Evolutionary conservation across 2,329 filamentous ascomycete species (phyloP), one percentile per base, ranked within the genome.

Genomic region (Magnaporthales sp.): DNA sequence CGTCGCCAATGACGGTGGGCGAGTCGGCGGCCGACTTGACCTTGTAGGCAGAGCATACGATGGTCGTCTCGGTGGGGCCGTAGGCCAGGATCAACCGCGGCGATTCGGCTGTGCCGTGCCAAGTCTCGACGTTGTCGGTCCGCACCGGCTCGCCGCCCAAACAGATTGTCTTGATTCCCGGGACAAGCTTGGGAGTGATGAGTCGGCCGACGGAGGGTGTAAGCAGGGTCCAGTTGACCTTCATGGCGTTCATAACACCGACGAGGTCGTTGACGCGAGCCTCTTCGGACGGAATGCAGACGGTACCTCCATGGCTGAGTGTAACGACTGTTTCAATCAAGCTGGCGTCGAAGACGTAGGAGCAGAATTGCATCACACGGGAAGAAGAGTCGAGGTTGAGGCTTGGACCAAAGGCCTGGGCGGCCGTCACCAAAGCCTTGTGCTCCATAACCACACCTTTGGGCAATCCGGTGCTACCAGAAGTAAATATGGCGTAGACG

Each of bases 401-500:
- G 62, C 68, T 69, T 51, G 67, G 38, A 24, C 69, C 71, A 54
- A 71, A 69, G 13, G 68, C 67, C 8, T 67, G 46, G 2, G 64
- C 68, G 15, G 73, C 72, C 1, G 73, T 72, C 63, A 70, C 70
- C 27, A 74, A 68, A 1, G 70, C 68, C 30, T 51, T 66, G 65
- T 76, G 75, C 65, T 72, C 70, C 60, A 75, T 70, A 30, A 83
- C 76, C 19, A 83, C 81, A 29, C 83, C 83, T 73, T 85, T 85
- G 6, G 82, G 83, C 31, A 75, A 73, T 10, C 83, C 83, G 0
- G 83, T 85, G 32, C 80, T 84, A 8, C 83, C 83, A 8, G 82
- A 84, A 22, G 83, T 84, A 71, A 84, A 84, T 71, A 84, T 81
- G 70, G 83, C 79, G 46, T 74, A 75, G 11, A 68, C 69, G 1